Conservation (phyloP, 768 basidiomycete genomes). For the Mycena metata region DNA sequence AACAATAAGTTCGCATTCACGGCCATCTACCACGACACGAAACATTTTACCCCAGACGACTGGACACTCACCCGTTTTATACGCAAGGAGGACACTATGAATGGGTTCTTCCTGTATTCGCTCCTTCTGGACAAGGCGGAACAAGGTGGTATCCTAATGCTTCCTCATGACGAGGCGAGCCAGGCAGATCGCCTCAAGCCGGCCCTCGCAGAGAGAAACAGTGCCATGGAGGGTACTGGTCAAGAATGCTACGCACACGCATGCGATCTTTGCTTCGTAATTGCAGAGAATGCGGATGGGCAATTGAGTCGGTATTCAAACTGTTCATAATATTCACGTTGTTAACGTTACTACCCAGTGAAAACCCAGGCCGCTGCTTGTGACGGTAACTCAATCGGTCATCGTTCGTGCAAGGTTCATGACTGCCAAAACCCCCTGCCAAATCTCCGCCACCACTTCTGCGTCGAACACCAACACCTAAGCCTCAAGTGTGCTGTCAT, state of each 20-base stretch:
- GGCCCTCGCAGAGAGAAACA: constrained; percentile 7
- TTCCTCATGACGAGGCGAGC: constrained; percentile 25
- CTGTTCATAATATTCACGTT: background rate
- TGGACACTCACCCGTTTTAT: constrained; percentile 12
- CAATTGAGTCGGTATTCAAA: background rate
- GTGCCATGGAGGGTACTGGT: constrained; percentile 4
- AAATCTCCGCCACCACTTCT: background rate
- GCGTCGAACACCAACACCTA: constrained; percentile 12
- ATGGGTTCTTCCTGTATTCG: constrained; percentile 42
- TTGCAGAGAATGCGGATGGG: constrained; percentile 1
- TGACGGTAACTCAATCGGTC: constrained; percentile 7
- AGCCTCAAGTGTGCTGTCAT: constrained; percentile 1
- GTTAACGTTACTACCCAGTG: background rate
- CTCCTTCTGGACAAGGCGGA: constrained; percentile 41
- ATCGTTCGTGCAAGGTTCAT: constrained; percentile 6
- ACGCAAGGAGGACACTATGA: constrained; percentile 38
- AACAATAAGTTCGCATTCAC: constrained; percentile 9
- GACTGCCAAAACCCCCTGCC: constrained; percentile 6
- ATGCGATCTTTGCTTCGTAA: constrained; percentile 7
- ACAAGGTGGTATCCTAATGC: constrained; percentile 23
- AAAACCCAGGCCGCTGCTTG: constrained; percentile 14
- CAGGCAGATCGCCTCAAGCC: background rate
- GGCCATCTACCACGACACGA: background rate
- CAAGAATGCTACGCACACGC: constrained; percentile 16
- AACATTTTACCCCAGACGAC: background rate